phyloP scores from a whole-genome alignment of 441 rosid genomes.

The Pelargonium citronellum region DNA sequence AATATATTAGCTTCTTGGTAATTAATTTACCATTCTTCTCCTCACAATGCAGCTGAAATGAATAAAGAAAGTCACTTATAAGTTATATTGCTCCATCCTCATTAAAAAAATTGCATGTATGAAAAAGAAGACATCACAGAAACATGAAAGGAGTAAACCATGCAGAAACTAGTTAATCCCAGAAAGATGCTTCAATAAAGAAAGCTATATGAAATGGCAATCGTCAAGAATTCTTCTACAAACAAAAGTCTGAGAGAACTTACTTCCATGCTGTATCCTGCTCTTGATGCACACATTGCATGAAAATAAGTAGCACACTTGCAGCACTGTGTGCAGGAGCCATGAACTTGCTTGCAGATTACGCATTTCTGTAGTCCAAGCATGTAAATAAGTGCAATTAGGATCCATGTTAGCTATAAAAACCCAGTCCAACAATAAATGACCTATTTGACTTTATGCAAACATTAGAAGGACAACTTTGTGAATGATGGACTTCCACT shows the following conservation, averaged over 20 bases:
- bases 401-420: background rate
- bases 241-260: slow-evolving; percentile 27
- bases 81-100: background rate
- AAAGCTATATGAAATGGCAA: background rate
- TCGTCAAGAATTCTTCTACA: slow-evolving; percentile 5
- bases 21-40: slow-evolving; percentile 72
- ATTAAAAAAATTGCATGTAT: background rate
- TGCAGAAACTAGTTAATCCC: background rate
- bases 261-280: slow-evolving; percentile 92
- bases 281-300: slow-evolving; percentile 84
- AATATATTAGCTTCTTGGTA: slow-evolving; percentile 64
- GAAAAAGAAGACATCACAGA: slow-evolving; percentile 4
- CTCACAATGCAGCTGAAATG: slow-evolving; percentile 56
- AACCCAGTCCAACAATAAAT: background rate
- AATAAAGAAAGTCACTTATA: slow-evolving; percentile 7
- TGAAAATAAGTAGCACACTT: slow-evolving; percentile 90
- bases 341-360: slow-evolving; percentile 81
- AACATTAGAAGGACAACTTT: background rate
- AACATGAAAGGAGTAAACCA: background rate
- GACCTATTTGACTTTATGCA: background rate
- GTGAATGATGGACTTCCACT: background rate
- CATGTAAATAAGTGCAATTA: slow-evolving; percentile 15
- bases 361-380: slow-evolving; percentile 59
- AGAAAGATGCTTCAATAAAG: slow-evolving; percentile 4
- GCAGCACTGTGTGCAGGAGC: slow-evolving; percentile 91